Evolutionary conservation across 208 protist species (phyloP).

Genomic region (Crithidia expoeki): DNA sequence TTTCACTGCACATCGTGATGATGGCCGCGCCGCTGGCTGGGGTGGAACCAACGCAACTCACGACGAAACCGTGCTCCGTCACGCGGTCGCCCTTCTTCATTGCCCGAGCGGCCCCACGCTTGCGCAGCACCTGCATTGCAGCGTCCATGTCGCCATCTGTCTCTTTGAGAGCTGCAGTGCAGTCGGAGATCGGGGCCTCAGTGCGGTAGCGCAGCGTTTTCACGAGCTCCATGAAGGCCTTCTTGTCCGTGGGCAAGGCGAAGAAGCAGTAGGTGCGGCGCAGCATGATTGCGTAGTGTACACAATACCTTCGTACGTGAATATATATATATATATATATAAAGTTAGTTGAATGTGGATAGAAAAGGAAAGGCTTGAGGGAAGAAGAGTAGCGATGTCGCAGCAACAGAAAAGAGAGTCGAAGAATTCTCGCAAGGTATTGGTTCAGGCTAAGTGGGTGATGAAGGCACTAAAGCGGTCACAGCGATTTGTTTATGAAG

Average conservation of each 20-base stretch:
- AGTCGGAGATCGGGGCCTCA: constrained; percentile 90
- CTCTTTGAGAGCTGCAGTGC: constrained; percentile 83
- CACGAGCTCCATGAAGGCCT: constrained; percentile 85
- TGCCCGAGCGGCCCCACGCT: constrained; percentile 79
- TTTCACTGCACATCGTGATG: constrained; percentile 88
- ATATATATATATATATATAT: background rate
- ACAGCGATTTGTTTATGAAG: too few relatives aligned
- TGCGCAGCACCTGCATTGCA: constrained; percentile 77
- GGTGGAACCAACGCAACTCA: constrained; percentile 58
- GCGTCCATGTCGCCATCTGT: constrained; percentile 69
- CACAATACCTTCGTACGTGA: background rate
- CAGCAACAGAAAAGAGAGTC: too few relatives aligned
- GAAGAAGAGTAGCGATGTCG: too few relatives aligned
- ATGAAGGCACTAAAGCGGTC: too few relatives aligned
- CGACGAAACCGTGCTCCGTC: constrained; percentile 84
- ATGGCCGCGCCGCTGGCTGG: constrained; percentile 61
- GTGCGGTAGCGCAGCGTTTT: constrained; percentile 89
- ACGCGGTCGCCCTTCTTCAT: constrained; percentile 83
- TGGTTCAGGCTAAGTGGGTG: too few relatives aligned
- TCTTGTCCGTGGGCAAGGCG: constrained; percentile 56
- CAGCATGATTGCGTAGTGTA: constrained; percentile 40
- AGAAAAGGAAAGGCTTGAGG: background rate
- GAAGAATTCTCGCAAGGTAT: too few relatives aligned
- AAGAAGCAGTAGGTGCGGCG: constrained; percentile 33
- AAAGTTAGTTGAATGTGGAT: background rate